phyloP scores from a whole-genome alignment of 805 yeast species.

The Maudiozyma pseudohumilis region DNA sequence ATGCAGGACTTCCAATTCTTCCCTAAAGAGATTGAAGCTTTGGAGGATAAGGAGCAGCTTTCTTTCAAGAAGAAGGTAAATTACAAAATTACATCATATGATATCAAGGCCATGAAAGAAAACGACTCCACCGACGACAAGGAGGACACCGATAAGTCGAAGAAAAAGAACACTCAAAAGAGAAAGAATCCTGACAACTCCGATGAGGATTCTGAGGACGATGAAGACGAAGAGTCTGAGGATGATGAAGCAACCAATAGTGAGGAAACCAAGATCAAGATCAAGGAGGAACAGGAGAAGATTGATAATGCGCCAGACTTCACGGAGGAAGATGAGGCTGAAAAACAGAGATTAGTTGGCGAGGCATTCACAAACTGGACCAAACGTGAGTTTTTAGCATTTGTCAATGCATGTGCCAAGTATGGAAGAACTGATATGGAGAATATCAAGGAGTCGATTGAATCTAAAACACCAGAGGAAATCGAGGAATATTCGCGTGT shows the following conservation, averaged over 20 bases:
- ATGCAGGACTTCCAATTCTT: conserved; percentile 71
- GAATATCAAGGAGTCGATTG: conserved; percentile 45
- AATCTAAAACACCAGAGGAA: conserved; percentile 48
- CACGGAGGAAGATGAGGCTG: conserved; percentile 49
- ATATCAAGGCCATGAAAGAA: conserved; percentile 38
- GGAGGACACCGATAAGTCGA: conserved; percentile 1
- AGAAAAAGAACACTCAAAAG: conserved; percentile 15
- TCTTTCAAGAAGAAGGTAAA: conserved; percentile 51
- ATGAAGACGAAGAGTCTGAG: conserved; percentile 34
- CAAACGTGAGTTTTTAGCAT: conserved; percentile 63
- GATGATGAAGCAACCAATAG: conserved; percentile 21
- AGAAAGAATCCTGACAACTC: not conserved
- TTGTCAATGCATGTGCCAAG: conserved; percentile 58
- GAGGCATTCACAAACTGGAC: conserved; percentile 62
- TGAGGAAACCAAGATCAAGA: conserved; percentile 8
- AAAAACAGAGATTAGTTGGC: conserved; percentile 43
- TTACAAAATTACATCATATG: conserved; percentile 48
- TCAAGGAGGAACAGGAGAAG: conserved; percentile 39
- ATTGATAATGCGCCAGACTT: conserved; percentile 49
- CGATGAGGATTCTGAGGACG: not conserved
- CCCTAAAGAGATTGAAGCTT: conserved; percentile 40
- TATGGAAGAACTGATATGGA: conserved; percentile 47
- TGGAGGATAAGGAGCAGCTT: conserved; percentile 56
- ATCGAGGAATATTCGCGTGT: conserved; percentile 46
- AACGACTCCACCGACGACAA: conserved; percentile 29